phyloP scores from a whole-genome alignment of 31 red algal species.

The Bonnemaisonia californica region DNA sequence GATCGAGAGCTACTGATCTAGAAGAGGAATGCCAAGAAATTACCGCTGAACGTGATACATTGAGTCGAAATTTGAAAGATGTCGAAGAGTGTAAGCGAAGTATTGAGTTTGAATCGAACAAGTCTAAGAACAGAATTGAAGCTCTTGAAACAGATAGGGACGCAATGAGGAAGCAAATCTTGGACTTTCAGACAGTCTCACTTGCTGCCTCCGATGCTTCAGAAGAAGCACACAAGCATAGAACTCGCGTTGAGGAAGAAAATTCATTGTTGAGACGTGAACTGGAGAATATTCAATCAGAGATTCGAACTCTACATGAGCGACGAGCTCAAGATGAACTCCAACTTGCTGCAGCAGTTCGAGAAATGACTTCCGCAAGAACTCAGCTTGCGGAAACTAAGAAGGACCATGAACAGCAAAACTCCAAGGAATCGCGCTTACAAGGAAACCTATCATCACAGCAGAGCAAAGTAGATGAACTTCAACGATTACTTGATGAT shows the following conservation, averaged over 20 bases:
- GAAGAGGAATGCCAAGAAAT: conserved; percentile 48
- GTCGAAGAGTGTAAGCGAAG: conserved; percentile 20
- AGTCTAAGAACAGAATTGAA: conserved; percentile 31
- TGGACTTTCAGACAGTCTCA: conserved; percentile 22
- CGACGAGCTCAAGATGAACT: conserved; percentile 4
- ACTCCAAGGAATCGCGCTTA: conserved; percentile 6
- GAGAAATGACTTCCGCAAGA: background rate
- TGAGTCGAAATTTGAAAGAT: conserved; percentile 15
- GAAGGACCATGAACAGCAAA: background rate
- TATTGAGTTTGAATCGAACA: conserved; percentile 23
- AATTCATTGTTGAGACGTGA: conserved; percentile 32
- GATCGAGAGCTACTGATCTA: conserved; percentile 17
- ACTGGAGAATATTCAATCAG: conserved; percentile 10
- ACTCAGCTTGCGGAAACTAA: background rate
- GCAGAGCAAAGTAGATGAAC: conserved; percentile 7
- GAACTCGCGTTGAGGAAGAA: conserved; percentile 22
- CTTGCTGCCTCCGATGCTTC: background rate
- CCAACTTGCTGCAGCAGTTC: background rate
- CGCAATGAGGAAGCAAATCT: conserved; percentile 11
- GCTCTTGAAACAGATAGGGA: conserved; percentile 23
- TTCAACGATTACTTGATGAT: background rate
- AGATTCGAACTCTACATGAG: background rate
- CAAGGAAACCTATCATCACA: background rate
- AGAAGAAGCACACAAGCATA: conserved; percentile 4
- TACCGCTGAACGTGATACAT: conserved; percentile 27